Conservation (phyloP, 768 basidiomycete species). For the Leccinum variicolor region DNA sequence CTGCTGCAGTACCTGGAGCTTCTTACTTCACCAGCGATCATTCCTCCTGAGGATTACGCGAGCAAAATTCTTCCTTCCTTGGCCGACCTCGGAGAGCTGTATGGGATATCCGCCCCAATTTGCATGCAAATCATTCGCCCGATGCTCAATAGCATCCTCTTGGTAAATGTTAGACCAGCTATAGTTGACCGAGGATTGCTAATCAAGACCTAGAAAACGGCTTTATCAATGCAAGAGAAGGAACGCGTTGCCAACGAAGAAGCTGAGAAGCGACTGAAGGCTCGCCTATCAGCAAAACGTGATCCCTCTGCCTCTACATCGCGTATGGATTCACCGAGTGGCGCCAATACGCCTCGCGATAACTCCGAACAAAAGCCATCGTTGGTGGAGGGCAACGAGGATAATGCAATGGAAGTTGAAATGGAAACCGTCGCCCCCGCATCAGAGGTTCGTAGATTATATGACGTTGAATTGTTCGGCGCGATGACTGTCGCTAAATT, state of each 20-base stretch:
- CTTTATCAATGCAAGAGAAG: constrained; percentile 63
- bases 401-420: constrained; percentile 55
- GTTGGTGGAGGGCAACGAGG: constrained; percentile 38
- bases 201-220: constrained; percentile 44
- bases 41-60: constrained; percentile 71
- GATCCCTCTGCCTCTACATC: constrained; percentile 57
- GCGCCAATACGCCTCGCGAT: constrained; percentile 30
- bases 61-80: constrained; percentile 72
- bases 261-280: constrained; percentile 78
- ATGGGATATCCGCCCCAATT: constrained; percentile 79
- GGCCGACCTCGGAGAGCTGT: constrained; percentile 65
- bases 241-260: constrained; percentile 69
- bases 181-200: constrained; percentile 2
- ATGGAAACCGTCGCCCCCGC: constrained; percentile 24
- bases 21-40: constrained; percentile 66
- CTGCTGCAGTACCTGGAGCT: constrained; percentile 91
- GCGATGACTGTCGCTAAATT: constrained; percentile 5
- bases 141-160: constrained; percentile 58
- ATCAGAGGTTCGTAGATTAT: constrained; percentile 20
- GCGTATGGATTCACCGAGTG: constrained; percentile 62
- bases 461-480: background rate
- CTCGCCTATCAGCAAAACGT: constrained; percentile 68
- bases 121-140: constrained; percentile 95
- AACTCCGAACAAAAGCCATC: constrained; percentile 20
- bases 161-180: constrained; percentile 40